phyloP scores from a whole-genome alignment of 768 basidiomycete genomes.

The Crucibulum laeve region DNA sequence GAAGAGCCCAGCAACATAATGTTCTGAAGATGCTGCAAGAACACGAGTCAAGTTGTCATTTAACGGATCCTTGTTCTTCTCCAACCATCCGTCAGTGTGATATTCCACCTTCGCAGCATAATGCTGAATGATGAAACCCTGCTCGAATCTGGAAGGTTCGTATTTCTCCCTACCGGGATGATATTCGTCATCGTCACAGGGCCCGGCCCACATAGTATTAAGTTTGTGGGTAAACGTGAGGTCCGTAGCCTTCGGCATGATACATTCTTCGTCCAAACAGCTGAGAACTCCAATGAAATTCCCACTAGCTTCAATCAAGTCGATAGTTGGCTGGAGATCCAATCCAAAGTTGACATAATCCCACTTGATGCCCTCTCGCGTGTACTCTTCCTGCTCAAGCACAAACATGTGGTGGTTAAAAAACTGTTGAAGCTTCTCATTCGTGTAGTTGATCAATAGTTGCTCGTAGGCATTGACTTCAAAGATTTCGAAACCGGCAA shows the following conservation, averaged over 20 bases:
- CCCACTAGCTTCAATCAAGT: conserved; percentile 88
- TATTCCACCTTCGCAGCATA: conserved; percentile 98
- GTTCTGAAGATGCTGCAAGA: conserved; percentile 76
- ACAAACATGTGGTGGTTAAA: conserved; percentile 99
- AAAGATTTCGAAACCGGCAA: conserved; percentile 98
- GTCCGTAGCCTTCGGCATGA: conserved; percentile 99
- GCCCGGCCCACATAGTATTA: conserved; percentile 66
- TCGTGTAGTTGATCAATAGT: conserved; percentile 97
- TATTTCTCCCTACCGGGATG: conserved; percentile 85
- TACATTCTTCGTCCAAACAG: conserved; percentile 95
- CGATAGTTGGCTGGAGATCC: conserved; percentile 97
- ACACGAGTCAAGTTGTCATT: conserved; percentile 94
- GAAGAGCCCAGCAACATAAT: conserved; percentile 80
- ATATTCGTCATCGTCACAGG: conserved; percentile 42
- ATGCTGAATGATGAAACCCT: conserved; percentile 93
- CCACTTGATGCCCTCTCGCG: conserved; percentile 96
- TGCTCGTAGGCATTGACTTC: conserved; percentile 95
- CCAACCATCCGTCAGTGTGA: conserved; percentile 92
- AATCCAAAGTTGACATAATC: conserved; percentile 97
- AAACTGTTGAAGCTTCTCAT: conserved; percentile 97
- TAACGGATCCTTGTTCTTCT: conserved; percentile 99
- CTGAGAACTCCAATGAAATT: conserved; percentile 85
- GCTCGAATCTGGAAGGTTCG: conserved; percentile 81
- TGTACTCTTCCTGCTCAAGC: conserved; percentile 97
- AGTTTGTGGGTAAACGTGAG: conserved; percentile 93